Evolutionary conservation across 2,329 filamentous ascomycete species (phyloP).

Genomic region (Stemphylium vesicarium): DNA sequence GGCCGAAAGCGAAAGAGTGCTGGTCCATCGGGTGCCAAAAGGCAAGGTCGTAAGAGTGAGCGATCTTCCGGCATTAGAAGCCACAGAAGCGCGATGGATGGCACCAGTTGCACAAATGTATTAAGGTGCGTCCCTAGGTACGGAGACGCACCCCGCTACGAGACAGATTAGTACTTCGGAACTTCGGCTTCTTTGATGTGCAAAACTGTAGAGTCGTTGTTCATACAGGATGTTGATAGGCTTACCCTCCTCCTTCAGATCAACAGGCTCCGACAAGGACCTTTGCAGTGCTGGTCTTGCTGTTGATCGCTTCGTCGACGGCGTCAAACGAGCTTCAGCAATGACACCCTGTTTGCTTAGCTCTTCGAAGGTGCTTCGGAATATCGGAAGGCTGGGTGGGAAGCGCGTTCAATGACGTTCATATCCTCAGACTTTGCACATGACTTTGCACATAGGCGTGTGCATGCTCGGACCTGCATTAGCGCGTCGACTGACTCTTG

Average conservation of each 20-base stretch:
- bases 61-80: conserved; percentile 5
- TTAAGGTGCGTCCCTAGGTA: conserved; percentile 1
- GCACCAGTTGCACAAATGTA: conserved; percentile 10
- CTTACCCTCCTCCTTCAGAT: too few species aligned
- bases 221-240: too few species aligned
- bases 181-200: too few species aligned
- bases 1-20: conserved; percentile 9
- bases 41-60: conserved; percentile 8
- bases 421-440: background rate
- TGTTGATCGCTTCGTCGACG: too few species aligned
- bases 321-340: too few species aligned
- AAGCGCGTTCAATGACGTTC: background rate
- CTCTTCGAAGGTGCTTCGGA: background rate
- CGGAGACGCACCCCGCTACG: background rate
- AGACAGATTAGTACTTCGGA: too few species aligned
- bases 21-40: conserved; percentile 8
- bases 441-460: background rate
- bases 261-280: too few species aligned
- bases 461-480: too few species aligned
- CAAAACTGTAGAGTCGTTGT: too few species aligned
- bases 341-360: too few species aligned
- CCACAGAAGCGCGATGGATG: conserved; percentile 1
- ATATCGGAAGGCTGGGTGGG: background rate
- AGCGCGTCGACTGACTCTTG: too few species aligned
- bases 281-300: too few species aligned